A percentile compares a stretch with the other conserved stretches of the same genome.
phyloP scores from a whole-genome alignment of 345 rosid species.

The Cardamine chenopodiifolia region DNA sequence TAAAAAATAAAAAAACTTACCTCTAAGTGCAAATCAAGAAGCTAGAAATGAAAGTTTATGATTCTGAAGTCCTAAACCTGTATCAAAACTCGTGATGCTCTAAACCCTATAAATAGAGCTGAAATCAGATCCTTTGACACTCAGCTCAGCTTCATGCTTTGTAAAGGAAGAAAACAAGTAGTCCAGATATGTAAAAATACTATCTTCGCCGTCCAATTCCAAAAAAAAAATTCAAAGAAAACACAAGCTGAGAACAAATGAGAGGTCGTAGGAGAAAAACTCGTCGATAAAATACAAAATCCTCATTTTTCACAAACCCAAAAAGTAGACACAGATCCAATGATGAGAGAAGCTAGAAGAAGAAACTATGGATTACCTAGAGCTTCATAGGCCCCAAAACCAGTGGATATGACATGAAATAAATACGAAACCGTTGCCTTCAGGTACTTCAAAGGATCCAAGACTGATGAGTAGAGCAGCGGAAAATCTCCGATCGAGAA shows the following conservation, averaged over 20 bases:
- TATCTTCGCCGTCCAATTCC: slow-evolving; percentile 16
- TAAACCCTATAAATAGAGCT: slow-evolving; percentile 15
- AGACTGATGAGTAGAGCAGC: neutral
- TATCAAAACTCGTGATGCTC: slow-evolving; percentile 5
- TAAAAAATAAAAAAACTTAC: neutral
- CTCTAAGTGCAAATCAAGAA: slow-evolving; percentile 9
- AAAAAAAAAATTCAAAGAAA: slow-evolving; percentile 4
- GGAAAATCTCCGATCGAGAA: slow-evolving; percentile 1
- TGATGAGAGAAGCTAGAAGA: slow-evolving; percentile 8
- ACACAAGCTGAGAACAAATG: slow-evolving; percentile 10
- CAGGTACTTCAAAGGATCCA: neutral
- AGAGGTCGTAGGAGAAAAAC: neutral
- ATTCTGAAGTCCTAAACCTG: neutral
- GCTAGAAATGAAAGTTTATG: neutral
- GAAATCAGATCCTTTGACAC: slow-evolving; percentile 22
- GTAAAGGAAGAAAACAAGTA: neutral
- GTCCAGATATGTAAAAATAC: neutral
- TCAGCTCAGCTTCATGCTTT: slow-evolving; percentile 22
- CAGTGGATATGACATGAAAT: slow-evolving; percentile 23
- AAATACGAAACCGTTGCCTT: slow-evolving; percentile 14
- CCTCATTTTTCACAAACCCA: slow-evolving; percentile 1
- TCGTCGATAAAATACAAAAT: neutral
- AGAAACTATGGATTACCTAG: slow-evolving; percentile 27
- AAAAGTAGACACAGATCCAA: slow-evolving; percentile 39
- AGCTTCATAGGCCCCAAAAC: slow-evolving; percentile 15